Evolutionary conservation across 208 protist genomes (phyloP).

Genomic region (Lotmaria passim): DNA sequence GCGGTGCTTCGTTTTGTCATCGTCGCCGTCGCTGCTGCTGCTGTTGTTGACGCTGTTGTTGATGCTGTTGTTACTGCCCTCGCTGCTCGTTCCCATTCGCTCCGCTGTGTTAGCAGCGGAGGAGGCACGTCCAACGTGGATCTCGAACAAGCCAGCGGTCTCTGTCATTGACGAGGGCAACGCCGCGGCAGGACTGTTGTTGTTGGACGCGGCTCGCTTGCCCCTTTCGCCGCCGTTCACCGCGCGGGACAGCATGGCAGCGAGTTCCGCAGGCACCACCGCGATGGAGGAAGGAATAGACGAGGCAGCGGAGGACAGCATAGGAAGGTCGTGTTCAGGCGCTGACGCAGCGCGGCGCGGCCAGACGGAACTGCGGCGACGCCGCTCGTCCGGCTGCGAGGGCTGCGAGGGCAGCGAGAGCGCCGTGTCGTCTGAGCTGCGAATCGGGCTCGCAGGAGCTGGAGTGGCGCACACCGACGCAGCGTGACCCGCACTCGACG

Average conservation of each 20-base stretch:
- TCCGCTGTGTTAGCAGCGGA: background rate
- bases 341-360: background rate
- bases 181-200: background rate
- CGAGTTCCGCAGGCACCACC: constrained; percentile 14
- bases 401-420: constrained; percentile 23
- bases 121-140: constrained; percentile 15
- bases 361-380: too few relatives aligned
- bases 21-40: too few relatives aligned
- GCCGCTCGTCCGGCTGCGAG: constrained; percentile 8
- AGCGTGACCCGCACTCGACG: background rate
- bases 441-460: constrained; percentile 26
- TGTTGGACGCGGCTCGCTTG: background rate
- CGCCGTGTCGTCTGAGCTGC: constrained; percentile 15
- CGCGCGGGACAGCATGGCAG: constrained; percentile 24
- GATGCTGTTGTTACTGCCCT: too few relatives aligned
- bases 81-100: background rate
- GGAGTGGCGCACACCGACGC: constrained; percentile 4
- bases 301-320: background rate
- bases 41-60: too few relatives aligned
- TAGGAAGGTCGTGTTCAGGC: background rate
- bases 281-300: background rate
- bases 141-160: constrained; percentile 14
- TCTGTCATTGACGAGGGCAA: background rate
- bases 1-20: too few relatives aligned
- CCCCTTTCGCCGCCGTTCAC: constrained; percentile 3